Evolutionary conservation across 768 basidiomycete genomes (phyloP).

Genomic region (Hygrophorus pudorinus): DNA sequence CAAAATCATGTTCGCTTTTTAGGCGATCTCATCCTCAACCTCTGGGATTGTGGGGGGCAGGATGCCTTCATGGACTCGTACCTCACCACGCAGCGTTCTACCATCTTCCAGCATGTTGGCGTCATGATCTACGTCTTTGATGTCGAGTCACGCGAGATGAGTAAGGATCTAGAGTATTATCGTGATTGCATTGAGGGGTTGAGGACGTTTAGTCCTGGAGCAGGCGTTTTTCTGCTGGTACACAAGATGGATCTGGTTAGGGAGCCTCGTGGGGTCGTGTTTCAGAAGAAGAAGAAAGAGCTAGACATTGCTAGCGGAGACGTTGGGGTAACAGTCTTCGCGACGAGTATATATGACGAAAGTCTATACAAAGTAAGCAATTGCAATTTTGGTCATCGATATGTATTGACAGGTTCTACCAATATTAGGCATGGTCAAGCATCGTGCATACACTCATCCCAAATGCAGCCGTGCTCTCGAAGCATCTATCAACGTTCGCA

Average conservation of each 20-base stretch:
- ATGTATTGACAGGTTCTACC: background rate
- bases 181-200: conserved; percentile 83
- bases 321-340: conserved; percentile 61
- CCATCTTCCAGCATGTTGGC: conserved; percentile 93
- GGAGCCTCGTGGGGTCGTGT: conserved; percentile 45
- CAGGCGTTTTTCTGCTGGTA: conserved; percentile 79
- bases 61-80: conserved; percentile 98
- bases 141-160: conserved; percentile 76
- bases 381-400: background rate
- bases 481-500: conserved; percentile 80
- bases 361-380: conserved; percentile 77
- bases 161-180: conserved; percentile 86
- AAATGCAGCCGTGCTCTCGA: conserved; percentile 81
- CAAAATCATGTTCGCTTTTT: conserved; percentile 97
- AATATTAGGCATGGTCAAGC: conserved; percentile 93
- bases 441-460: conserved; percentile 97
- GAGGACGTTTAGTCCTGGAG: conserved; percentile 67
- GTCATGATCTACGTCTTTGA: conserved; percentile 99
- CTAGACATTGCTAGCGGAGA: conserved; percentile 59
- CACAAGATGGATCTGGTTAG: conserved; percentile 98
- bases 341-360: conserved; percentile 96
- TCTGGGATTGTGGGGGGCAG: conserved; percentile 99
- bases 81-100: conserved; percentile 83
- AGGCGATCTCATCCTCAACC: conserved; percentile 88
- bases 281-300: conserved; percentile 68